Percentiles rank a stretch among this genome's conserved stretches.
phyloP scores from a whole-genome alignment of 805 yeast species.

The Lachancea lanzarotensis region DNA sequence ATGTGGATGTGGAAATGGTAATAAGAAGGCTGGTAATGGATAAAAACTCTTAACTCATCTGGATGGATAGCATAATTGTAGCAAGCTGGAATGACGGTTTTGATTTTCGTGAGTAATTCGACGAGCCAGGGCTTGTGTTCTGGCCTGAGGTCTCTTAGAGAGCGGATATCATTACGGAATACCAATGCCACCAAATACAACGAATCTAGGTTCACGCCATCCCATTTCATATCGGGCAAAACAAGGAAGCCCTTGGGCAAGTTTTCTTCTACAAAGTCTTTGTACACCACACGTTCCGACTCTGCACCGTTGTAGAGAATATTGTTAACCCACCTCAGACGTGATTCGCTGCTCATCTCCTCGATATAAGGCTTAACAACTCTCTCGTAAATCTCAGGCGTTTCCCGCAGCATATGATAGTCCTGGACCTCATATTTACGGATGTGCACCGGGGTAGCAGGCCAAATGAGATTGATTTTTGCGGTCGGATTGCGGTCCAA shows the following conservation, averaged over 20 bases:
- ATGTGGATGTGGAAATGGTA: constrained; percentile 93
- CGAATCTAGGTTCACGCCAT: constrained; percentile 58
- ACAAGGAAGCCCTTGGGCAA: constrained; percentile 55
- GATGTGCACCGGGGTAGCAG: constrained; percentile 84
- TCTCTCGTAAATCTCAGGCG: constrained; percentile 63
- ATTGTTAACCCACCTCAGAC: constrained; percentile 86
- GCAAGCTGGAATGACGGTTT: constrained; percentile 39
- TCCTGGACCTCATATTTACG: constrained; percentile 61
- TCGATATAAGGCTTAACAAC: constrained; percentile 70
- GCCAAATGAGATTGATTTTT: constrained; percentile 73
- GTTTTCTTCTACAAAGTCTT: constrained; percentile 45
- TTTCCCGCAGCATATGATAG: constrained; percentile 63
- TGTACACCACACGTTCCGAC: constrained; percentile 67
- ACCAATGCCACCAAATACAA: constrained; percentile 76
- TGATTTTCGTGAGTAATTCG: constrained; percentile 40
- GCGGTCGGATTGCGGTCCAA: constrained; percentile 48
- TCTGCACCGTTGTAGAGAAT: constrained; percentile 79
- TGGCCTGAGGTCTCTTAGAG: constrained; percentile 65
- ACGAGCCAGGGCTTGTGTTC: constrained; percentile 55
- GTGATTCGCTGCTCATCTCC: constrained; percentile 59
- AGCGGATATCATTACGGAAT: constrained; percentile 56
- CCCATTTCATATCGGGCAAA: constrained; percentile 97
- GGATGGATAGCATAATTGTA: constrained; percentile 39
- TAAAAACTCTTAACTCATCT: constrained; percentile 65
- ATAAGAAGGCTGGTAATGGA: constrained; percentile 94